Evolutionary conservation across 805 yeast species (phyloP), one percentile per base, ranked within the genome.

Genomic region (Ogataea dorogensis): DNA sequence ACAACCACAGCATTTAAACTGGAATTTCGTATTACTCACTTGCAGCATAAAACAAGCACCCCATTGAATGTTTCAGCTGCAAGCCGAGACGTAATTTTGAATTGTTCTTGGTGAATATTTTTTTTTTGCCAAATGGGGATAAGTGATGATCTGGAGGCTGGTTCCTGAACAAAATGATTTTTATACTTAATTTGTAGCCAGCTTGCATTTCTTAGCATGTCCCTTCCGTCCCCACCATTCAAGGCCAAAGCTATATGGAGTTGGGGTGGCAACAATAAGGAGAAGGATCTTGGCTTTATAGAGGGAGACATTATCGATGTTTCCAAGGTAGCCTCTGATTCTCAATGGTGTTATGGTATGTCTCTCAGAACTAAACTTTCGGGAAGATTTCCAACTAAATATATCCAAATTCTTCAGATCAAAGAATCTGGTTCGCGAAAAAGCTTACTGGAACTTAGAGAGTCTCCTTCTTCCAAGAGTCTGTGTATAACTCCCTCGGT

Each of bases 261-360:
- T 16, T 89, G 96, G 96, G 81, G 96, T 14, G 98, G 96, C 11
- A 88, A 87, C 53, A 78, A 84, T 51, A 85, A 80, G 37, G 83
- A 85, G 29, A 41, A 46, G 33, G 97, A 93, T 55, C 68, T 93
- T 27, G 98, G 98, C 1, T 93, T 93, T 57, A 73, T 89, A 14
- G 98, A 93, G 63, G 95, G 94, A 33, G 98, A 93, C 55, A 66
- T 86, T 33, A 86, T 93, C 49, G 95, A 87, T 44, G 95, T 93
- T 4, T 33, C 47, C 3, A 73, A 79, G 34, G 70, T 78, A 41
- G 65, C 77, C 8, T 86, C 91, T 4, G 95, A 93, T 54, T 96
- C 95, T 13, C 80, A 80, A 51, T 87, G 95, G 94, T 88, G 91
- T 83, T 85, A 78, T 51, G 98, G 98, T 2, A 68, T 72, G 43